phyloP scores from a whole-genome alignment of 1,284 basidiomycete species.

The Cystobasidium sp. region DNA sequence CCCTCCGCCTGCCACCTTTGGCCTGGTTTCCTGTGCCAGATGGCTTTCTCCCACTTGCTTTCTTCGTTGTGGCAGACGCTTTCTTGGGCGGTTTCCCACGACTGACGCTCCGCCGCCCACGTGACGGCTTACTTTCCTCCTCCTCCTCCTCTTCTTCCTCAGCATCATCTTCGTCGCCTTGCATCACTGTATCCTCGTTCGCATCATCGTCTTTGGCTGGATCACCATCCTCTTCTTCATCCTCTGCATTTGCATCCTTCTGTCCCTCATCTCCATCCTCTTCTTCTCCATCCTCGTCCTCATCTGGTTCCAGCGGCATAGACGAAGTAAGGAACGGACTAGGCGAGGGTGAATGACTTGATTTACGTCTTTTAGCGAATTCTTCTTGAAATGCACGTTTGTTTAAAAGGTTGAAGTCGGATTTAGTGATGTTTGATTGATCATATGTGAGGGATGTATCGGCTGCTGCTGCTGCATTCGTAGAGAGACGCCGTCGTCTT shows the following conservation, averaged over 20 bases:
- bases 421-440: constrained; percentile 14
- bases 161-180: constrained; percentile 10
- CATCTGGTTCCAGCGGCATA: background rate
- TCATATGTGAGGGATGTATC: constrained; percentile 8
- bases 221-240: background rate
- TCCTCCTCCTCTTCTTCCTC: constrained; percentile 5
- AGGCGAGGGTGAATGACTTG: constrained; percentile 26
- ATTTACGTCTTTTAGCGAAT: constrained; percentile 27
- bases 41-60: background rate
- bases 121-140: background rate
- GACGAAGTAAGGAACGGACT: background rate
- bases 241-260: constrained; percentile 6
- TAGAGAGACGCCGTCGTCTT: constrained; percentile 22
- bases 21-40: background rate
- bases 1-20: constrained; percentile 1
- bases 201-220: background rate
- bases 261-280: background rate
- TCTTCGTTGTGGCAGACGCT: background rate
- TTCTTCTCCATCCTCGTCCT: background rate
- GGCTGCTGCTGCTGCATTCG: background rate
- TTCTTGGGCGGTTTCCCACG: background rate
- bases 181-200: background rate
- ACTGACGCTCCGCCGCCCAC: background rate
- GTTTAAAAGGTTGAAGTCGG: constrained; percentile 26
- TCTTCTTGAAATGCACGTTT: constrained; percentile 12